Base-by-base conservation (phyloP, 768 basidiomycete genomes). In the Calvatia gigantea region DNA sequence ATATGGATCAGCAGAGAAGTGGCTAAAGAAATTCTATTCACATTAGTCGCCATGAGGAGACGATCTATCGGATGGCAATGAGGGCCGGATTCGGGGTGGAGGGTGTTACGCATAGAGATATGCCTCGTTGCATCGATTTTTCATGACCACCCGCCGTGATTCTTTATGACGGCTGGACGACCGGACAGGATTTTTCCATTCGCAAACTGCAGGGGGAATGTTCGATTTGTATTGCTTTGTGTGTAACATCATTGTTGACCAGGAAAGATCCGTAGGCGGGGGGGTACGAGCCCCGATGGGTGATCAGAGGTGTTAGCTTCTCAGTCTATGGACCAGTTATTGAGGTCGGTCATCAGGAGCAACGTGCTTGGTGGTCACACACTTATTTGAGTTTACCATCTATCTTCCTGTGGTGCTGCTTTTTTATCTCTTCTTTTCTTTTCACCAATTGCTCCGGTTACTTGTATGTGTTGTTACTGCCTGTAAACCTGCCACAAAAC, bases 1-100 rank as follows among this genome's bases (percentile, higher is more conserved):
- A 62, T 89, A 92, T 62, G 70, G 67, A 7, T 76, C 77, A 17
- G 92, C 93, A 5, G 83, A 87, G 66, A 69, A 65, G 41, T 89
- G 85, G 80, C 69, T 97, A 64, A 79, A 75, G 70, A 68, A 79
- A 21, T 75, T 70, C 64, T 78, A 73, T 61, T 12, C 39, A 14
- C 33, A 28, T 21, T 32, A 23, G 29, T 29, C 29, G 19, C 41
- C 28, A 19, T 42, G 51, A 52, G 41, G 15, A 9, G 25, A 28
- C 17, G 51, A 32, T 8, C 42, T 25, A 21, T 41, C 41, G 31
- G 51, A 15, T 43, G 41, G 32, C 51, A 41, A 51, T 41, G 39
- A 33, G 29, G 33, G 33, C 35, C 48, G 35, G 48, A 29, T 25
- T 50, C 35, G 35, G 15, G 48, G 48, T 35, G 35, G 51, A 51